Base-by-base conservation (phyloP, 169 alveolate genomes). In the Cyclospora cayetanensis region DNA sequence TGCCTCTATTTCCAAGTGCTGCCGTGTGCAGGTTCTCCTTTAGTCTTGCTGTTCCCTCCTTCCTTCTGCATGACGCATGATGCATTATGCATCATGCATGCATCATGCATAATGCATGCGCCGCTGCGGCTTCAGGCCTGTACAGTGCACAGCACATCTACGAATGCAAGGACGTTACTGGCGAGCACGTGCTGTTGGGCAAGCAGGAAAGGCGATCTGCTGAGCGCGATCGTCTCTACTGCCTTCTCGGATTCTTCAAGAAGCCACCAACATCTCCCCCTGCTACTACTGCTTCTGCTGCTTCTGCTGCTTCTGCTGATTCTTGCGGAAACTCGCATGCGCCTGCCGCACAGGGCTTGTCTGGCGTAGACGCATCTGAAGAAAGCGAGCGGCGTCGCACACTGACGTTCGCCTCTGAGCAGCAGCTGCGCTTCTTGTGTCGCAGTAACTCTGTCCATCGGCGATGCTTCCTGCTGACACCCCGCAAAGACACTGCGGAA, bases 381-480 rank as follows among this genome's bases (percentile, higher is more conserved):
- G 72, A 12, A 22, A 9, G 22, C 34, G 9, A 60, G n/a, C 94
- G 52, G 83, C 86, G 55, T 41, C 91, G 65, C 46, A n/a, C 41
- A 4, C 27, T 41, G 52, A 31, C 46, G 11, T 72, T 84, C 2
- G 37, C 90, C 35, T 84, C 90, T 39, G 95, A 93, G 92, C 90
- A 93, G 76, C 95, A 93, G 63, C 93, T 93, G 93, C 92, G 95
- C 37, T 93, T 91, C 60, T 84, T 87, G 35, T 50, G 93, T 29
- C 88, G 93, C 37, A 89, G 94, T n/a, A 93, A 91, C 77, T 82
- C 88, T 94, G 85, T 93, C 41, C 80, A 91, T 35, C 76, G 83
- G 29, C 46, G 93, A 63, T 92, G 91, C 22, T 31, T 91, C 0
- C 74, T 93, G 50, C 79, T 80, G 80, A 43, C 63, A 22, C 94